Percentiles rank a stretch among this genome's conserved stretches.
These are phyloP conservation scores for Hymenoscyphus repandus DNA, from an alignment of 2,329 filamentous ascomycete genomes.

Conservation along the genomic window DNA sequence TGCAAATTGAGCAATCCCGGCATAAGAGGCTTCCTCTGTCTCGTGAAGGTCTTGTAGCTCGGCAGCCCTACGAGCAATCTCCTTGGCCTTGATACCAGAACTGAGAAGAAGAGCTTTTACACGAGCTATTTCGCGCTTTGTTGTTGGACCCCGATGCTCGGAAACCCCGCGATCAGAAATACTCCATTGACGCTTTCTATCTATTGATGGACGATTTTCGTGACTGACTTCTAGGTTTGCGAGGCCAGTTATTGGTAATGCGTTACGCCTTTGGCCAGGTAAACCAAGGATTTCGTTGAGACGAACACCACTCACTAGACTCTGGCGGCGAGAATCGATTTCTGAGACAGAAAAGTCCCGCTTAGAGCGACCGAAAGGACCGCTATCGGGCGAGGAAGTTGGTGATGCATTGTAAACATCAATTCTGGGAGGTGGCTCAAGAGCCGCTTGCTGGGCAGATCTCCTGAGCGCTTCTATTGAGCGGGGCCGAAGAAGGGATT, in stretches of 20 bases:
- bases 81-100: slow-evolving; percentile 84
- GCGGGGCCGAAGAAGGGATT: slow-evolving; percentile 30
- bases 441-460: slow-evolving; percentile 38
- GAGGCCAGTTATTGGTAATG: slow-evolving; percentile 41
- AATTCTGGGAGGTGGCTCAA: slow-evolving; percentile 44
- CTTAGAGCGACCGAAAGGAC: slow-evolving; percentile 3
- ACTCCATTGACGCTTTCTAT: slow-evolving; percentile 43
- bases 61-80: slow-evolving; percentile 62
- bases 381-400: slow-evolving; percentile 23
- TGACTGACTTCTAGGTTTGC: slow-evolving; percentile 34
- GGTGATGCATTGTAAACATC: slow-evolving; percentile 37
- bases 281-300: slow-evolving; percentile 32
- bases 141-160: slow-evolving; percentile 41
- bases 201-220: slow-evolving; percentile 18
- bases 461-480: slow-evolving; percentile 34
- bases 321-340: slow-evolving; percentile 20
- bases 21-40: slow-evolving; percentile 14
- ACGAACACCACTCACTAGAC: slow-evolving; percentile 23
- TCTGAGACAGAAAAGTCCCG: slow-evolving; percentile 27
- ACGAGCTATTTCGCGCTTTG: slow-evolving; percentile 73
- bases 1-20: slow-evolving; percentile 22
- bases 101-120: slow-evolving; percentile 70
- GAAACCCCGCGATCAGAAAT: slow-evolving; percentile 41
- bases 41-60: slow-evolving; percentile 24
- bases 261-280: slow-evolving; percentile 30